Evolutionary conservation across 768 basidiomycete genomes (phyloP).

Genomic region (Hygrophorus pudorinus): DNA sequence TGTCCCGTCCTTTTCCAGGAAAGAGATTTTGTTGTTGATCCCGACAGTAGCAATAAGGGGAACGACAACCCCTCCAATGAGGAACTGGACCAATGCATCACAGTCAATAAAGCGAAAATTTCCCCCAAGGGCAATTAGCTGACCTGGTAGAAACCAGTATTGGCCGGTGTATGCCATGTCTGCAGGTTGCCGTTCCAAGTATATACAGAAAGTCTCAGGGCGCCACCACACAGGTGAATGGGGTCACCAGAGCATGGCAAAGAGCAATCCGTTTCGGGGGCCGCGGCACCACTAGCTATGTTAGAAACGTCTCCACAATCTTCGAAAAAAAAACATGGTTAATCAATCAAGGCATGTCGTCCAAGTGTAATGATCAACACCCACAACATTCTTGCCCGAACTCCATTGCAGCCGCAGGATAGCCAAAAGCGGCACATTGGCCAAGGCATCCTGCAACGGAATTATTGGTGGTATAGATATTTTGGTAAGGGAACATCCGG

Average conservation of each 20-base stretch:
- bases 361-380: slow-evolving; percentile 16
- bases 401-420: slow-evolving; percentile 59
- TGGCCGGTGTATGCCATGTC: slow-evolving; percentile 54
- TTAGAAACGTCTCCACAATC: slow-evolving; percentile 65
- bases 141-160: slow-evolving; percentile 65
- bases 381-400: slow-evolving; percentile 67
- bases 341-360: neutral
- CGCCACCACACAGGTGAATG: slow-evolving; percentile 56
- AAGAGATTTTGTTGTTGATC: slow-evolving; percentile 72
- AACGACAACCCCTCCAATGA: slow-evolving; percentile 52
- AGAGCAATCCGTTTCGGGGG: slow-evolving; percentile 32
- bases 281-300: slow-evolving; percentile 33
- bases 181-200: slow-evolving; percentile 43
- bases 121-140: slow-evolving; percentile 9
- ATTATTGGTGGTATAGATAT: slow-evolving; percentile 44
- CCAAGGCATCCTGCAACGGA: slow-evolving; percentile 54
- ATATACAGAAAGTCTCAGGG: slow-evolving; percentile 42
- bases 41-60: slow-evolving; percentile 70
- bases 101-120: slow-evolving; percentile 4
- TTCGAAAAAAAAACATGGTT: slow-evolving; percentile 17
- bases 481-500: slow-evolving; percentile 51
- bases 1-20: slow-evolving; percentile 50
- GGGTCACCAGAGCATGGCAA: slow-evolving; percentile 64
- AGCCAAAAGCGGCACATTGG: slow-evolving; percentile 66
- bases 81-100: slow-evolving; percentile 4